Conservation (phyloP, 208 protist species). For the Entamoeba dispar region DNA sequence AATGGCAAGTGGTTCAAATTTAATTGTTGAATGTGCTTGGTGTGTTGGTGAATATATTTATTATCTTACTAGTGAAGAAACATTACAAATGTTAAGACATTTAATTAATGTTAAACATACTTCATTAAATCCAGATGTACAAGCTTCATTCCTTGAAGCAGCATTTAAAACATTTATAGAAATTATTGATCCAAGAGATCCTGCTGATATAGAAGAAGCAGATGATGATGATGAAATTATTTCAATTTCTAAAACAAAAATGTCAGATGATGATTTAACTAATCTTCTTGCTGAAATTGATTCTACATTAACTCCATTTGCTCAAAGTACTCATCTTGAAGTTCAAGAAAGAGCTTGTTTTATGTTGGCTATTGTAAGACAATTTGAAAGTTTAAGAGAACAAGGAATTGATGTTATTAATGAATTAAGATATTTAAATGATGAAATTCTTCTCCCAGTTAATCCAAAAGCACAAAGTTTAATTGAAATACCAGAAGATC, state of each 20-base stretch:
- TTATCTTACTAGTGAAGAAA: background rate
- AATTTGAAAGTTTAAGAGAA: background rate
- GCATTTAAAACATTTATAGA: background rate
- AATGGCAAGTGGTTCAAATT: background rate
- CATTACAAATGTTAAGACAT: background rate
- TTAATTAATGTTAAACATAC: background rate
- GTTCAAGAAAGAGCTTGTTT: conserved; percentile 44
- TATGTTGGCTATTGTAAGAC: conserved; percentile 15
- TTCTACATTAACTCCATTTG: conserved; percentile 31
- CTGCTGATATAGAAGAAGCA: background rate
- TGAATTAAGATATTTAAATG: conserved; percentile 17
- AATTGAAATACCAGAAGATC: background rate
- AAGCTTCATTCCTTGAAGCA: background rate
- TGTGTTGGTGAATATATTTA: conserved; percentile 64
- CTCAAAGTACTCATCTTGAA: conserved; percentile 38
- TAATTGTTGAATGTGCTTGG: conserved; percentile 64
- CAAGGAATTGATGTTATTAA: conserved; percentile 11
- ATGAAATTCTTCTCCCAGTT: background rate
- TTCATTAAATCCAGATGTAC: background rate
- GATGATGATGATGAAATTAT: conserved; percentile 3
- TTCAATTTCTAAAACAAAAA: conserved; percentile 1
- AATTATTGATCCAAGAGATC: background rate
- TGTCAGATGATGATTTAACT: background rate
- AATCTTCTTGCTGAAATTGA: background rate
- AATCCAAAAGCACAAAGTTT: background rate